Conservation (phyloP, 768 basidiomycete species). For the Tricholoma sp. region DNA sequence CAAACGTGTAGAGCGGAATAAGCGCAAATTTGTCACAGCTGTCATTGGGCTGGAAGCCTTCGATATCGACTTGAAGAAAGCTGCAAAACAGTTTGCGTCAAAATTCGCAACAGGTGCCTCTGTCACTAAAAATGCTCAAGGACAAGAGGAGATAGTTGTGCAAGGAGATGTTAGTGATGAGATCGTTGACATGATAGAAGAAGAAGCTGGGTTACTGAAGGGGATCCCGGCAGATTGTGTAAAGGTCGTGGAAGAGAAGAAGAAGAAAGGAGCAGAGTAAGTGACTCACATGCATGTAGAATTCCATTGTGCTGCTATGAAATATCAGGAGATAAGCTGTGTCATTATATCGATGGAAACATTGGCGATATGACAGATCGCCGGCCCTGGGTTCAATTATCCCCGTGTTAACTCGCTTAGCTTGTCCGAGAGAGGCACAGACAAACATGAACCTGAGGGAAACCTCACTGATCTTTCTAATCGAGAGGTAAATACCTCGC, state of each 20-base stretch:
- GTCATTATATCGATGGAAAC: too few relatives aligned
- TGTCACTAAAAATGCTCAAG: slow-evolving; percentile 88
- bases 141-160: slow-evolving; percentile 91
- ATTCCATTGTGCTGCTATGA: neutral
- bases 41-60: slow-evolving; percentile 91
- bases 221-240: slow-evolving; percentile 69
- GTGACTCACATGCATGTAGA: neutral
- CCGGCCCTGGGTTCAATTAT: too few relatives aligned
- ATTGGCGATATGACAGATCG: too few relatives aligned
- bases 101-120: slow-evolving; percentile 94
- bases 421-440: too few relatives aligned
- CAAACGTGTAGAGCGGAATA: slow-evolving; percentile 91
- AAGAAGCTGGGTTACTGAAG: slow-evolving; percentile 55
- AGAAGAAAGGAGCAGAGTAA: slow-evolving; percentile 55
- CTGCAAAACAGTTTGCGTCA: slow-evolving; percentile 87
- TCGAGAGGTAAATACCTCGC: too few relatives aligned
- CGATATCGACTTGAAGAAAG: slow-evolving; percentile 93
- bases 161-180: slow-evolving; percentile 95
- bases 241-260: slow-evolving; percentile 73
- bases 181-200: slow-evolving; percentile 76
- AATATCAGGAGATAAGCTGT: neutral
- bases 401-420: too few relatives aligned
- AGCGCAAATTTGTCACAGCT: slow-evolving; percentile 89
- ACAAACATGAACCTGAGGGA: too few relatives aligned
- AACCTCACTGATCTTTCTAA: too few relatives aligned